A percentile compares a stretch with the other conserved stretches of the same genome.
These are phyloP conservation scores for Trametes villosa DNA, from an alignment of 768 basidiomycete species.

Conservation along the genomic window DNA sequence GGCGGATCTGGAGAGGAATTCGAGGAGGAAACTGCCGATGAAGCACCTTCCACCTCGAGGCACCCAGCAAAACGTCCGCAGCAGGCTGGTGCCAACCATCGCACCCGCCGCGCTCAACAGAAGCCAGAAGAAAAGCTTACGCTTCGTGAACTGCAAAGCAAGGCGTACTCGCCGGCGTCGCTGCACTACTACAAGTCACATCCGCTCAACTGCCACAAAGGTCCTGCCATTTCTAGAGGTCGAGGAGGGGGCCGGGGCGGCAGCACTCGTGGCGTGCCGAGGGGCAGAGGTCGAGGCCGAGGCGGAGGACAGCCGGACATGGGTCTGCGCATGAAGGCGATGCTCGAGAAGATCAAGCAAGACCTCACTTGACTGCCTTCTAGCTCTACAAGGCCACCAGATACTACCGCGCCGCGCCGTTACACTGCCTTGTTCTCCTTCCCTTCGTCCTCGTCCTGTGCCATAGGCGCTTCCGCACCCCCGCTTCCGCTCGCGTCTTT, in stretches of 20 bases:
- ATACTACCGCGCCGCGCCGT: conserved; percentile 1
- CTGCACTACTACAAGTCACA: conserved; percentile 62
- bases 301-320: conserved; percentile 66
- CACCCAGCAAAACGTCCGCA: neutral
- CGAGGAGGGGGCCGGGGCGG: conserved; percentile 22
- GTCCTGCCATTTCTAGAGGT: conserved; percentile 22
- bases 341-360: conserved; percentile 85
- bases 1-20: conserved; percentile 27
- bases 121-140: conserved; percentile 35
- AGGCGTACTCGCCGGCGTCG: conserved; percentile 64
- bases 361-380: conserved; percentile 44
- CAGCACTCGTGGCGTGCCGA: conserved; percentile 42
- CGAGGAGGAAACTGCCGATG: conserved; percentile 19
- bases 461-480: conserved; percentile 19
- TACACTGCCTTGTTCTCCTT: conserved; percentile 54
- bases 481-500: conserved; percentile 8
- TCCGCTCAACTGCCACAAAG: conserved; percentile 39
- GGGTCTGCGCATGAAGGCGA: conserved; percentile 84
- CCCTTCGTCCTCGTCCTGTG: conserved; percentile 46
- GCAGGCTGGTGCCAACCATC: neutral
- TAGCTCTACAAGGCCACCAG: neutral
- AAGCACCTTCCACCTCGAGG: conserved; percentile 1
- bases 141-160: conserved; percentile 61
- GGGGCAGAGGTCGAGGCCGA: conserved; percentile 32
- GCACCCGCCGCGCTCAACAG: neutral